phyloP scores from a whole-genome alignment of 495 filamentous ascomycete species.

The Podospora fimiseda region DNA sequence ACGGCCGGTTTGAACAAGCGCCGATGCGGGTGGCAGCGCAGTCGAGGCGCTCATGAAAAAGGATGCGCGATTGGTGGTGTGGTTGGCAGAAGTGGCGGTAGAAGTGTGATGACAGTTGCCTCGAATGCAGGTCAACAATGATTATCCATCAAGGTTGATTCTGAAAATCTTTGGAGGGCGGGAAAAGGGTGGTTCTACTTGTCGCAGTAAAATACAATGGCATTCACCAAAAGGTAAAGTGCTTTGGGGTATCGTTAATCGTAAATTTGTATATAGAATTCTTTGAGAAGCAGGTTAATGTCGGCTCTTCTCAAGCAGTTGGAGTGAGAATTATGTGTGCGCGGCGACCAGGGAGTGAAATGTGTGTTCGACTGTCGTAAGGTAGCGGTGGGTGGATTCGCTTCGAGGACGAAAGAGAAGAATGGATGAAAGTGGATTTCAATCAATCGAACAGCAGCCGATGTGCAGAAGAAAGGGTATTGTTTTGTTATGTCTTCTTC shows the following conservation, averaged over 20 bases:
- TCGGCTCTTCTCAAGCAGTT: too few species aligned
- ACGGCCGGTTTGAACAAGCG: neutral
- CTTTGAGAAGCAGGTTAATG: too few species aligned
- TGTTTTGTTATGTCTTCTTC: too few species aligned
- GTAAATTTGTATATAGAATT: too few species aligned
- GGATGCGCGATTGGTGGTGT: constrained; percentile 23
- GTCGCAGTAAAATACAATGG: constrained; percentile 2
- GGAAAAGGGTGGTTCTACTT: neutral
- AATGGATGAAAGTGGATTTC: too few species aligned
- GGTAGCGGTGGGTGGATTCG: constrained; percentile 13
- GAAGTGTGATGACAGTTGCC: constrained; percentile 24
- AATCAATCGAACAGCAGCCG: constrained; percentile 10
- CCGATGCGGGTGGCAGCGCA: constrained; percentile 17
- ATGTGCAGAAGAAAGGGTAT: constrained; percentile 11
- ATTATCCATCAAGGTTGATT: constrained; percentile 4
- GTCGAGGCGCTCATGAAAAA: constrained; percentile 29
- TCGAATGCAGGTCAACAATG: constrained; percentile 41
- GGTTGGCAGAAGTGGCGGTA: constrained; percentile 10
- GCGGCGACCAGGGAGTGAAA: constrained; percentile 2
- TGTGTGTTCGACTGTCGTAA: constrained; percentile 19
- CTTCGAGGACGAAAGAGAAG: too few species aligned
- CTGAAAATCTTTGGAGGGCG: neutral
- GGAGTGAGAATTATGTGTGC: neutral
- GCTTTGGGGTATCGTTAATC: too few species aligned
- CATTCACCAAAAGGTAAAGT: too few species aligned